Conservation (phyloP, 306 rosid genomes). For the Quercus aquifolioides region DNA sequence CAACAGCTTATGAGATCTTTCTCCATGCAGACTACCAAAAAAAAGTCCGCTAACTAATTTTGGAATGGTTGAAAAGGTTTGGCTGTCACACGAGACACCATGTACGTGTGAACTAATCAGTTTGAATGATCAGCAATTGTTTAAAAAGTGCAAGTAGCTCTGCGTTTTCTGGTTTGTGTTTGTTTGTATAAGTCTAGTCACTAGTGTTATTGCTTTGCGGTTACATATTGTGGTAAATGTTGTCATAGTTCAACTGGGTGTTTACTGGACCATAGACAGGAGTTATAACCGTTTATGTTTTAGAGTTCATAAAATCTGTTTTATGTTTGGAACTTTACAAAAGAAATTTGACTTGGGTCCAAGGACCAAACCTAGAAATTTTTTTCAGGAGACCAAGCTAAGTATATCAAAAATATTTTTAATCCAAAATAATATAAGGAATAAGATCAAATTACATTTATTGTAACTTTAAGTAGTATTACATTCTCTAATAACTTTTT, state of each 20-base stretch:
- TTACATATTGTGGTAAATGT: background rate
- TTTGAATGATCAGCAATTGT: constrained; percentile 22
- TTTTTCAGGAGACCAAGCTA: no score
- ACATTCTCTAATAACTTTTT: no score
- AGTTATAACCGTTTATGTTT: no score
- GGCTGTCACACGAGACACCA: background rate
- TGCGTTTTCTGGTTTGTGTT: background rate
- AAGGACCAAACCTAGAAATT: no score
- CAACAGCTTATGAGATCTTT: constrained; percentile 67
- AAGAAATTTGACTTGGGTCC: no score
- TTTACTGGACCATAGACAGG: background rate
- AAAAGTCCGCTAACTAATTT: background rate
- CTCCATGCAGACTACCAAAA: constrained; percentile 58
- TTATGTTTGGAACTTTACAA: no score
- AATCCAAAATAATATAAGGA: no score
- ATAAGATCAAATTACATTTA: no score
- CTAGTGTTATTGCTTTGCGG: background rate
- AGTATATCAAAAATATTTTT: no score
- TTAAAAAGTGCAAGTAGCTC: background rate
- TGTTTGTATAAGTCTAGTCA: background rate
- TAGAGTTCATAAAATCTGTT: no score
- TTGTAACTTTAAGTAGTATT: no score
- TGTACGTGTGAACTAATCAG: constrained; percentile 43
- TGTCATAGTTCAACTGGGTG: background rate
- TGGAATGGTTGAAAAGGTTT: no score